Evolutionary conservation across 1,284 basidiomycete genomes (phyloP).

Genomic region (Tetrapyrgos nigripes): DNA sequence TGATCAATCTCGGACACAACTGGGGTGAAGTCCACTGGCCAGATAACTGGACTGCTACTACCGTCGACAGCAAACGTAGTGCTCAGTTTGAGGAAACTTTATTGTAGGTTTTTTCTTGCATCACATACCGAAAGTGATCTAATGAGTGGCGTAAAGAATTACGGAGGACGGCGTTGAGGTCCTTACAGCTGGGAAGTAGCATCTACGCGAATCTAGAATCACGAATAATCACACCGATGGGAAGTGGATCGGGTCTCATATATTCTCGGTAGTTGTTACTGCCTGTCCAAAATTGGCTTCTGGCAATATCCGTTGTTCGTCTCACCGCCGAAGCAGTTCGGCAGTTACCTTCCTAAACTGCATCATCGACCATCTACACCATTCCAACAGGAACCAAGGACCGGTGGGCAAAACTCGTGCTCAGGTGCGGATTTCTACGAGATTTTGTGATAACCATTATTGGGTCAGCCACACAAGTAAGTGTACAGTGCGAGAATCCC

Average conservation of each 20-base stretch:
- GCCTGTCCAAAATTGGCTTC: too few species aligned
- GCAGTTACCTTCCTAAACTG: too few species aligned
- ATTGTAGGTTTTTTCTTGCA: conserved; percentile 59
- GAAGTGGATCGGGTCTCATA: conserved; percentile 10
- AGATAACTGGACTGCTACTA: conserved; percentile 95
- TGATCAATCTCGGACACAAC: conserved; percentile 88
- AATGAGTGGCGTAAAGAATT: conserved; percentile 59
- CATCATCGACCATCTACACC: too few species aligned
- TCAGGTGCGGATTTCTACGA: too few species aligned
- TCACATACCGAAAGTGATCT: conserved; percentile 11
- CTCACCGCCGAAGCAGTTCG: too few species aligned
- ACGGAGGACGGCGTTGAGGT: conserved; percentile 93
- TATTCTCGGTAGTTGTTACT: neutral
- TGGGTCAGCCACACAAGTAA: too few species aligned
- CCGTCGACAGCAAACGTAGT: conserved; percentile 85
- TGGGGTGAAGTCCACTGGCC: conserved; percentile 84
- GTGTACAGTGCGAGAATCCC: too few species aligned
- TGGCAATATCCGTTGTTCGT: too few species aligned
- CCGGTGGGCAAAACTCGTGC: too few species aligned
- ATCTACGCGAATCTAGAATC: conserved; percentile 31
- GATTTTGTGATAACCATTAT: too few species aligned
- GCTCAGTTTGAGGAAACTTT: conserved; percentile 96
- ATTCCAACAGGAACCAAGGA: too few species aligned
- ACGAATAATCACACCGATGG: conserved; percentile 6
- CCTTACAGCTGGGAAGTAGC: conserved; percentile 70